Evolutionary conservation across 2,329 filamentous ascomycete genomes (phyloP), one percentile per base, ranked within the genome.

Genomic region (Phialocephala subalpina): DNA sequence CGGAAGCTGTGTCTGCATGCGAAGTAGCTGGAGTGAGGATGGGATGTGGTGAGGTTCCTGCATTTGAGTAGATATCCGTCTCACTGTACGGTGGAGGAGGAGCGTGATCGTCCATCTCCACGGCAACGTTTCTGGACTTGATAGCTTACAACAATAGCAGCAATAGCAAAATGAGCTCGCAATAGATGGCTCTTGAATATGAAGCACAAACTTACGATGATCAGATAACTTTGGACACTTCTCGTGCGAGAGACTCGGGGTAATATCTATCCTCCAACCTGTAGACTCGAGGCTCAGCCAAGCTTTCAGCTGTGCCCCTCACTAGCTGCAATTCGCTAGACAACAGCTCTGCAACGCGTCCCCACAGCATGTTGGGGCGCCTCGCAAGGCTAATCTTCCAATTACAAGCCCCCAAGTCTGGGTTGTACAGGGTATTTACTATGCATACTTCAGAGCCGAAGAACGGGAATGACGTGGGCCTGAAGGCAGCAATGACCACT

Each of bases 81-180:
- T 86, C 85, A 45, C 82, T 82, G 71, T 88, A 88, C 6, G 86
- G 86, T 4, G 85, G 85, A 49, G 85, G 86, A 22, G 85, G 83
- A 8, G 76, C 73, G 65, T 84, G 79, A 63, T 80, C 63, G 52
- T 63, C 62, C 66, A 68, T 65, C 25, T 53, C 18, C 14, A 29
- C 14, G 25, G 27, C 8, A 3, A 16, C 25, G 14, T 5, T 53
- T 16, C 14, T n/a, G 7, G 1, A 16, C 25, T 3, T 3, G 25
- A 18, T 5, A 16, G 49, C 49, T 53, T 18, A 53, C 25, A 33
- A 53, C 27, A 53, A 14, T 53, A 29, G 18, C 16, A 29, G 27
- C 3, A 53, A 49, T 49, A 49, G n/a, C 45, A 49, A 49, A 25
- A 11, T 25, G n/a, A 49, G 22, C 25, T 27, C 12, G 12, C 49